Evolutionary conservation across 2,329 filamentous ascomycete genomes (phyloP), one percentile per base, ranked within the genome.

Genomic region (Paraphoma sp.): DNA sequence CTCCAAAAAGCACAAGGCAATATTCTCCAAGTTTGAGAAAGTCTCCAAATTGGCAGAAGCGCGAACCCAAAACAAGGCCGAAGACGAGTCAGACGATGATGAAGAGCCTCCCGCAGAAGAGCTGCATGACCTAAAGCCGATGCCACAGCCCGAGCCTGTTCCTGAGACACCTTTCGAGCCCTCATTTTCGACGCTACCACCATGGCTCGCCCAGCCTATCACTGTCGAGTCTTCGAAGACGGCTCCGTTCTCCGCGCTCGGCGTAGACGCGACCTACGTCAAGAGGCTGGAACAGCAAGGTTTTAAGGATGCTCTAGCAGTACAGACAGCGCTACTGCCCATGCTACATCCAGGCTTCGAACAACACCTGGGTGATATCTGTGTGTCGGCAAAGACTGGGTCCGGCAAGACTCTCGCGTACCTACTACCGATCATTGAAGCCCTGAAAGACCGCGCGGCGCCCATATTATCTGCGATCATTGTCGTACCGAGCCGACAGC

Each of bases 381-480:
- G 96, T 44, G 89, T 99, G 2, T 95, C 93, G 7, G 95, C 96
- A 0, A 91, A 94, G 1, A 99, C 95, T 0, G 95, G 95, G 8
- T 98, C 95, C 0, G 95, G 95, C 54, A 99, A 99, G 74, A 99
- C 95, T 0, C 77, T 99, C 14, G 90, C 94, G 0, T 99, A 99
- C 70, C 86, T 94, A 0, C 80, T 99, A 2, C 95, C 95, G 0
- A 87, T 99, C 56, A 84, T 96, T 4, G 87, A 92, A 45, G 88
- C 89, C 48, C 80, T 99, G 47, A 88, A 89, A 63, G 81, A 85
- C 31, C 84, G 84, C 12, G 79, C 80, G 18, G 83, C 87, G 10
- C 90, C 89, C 0, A 85, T 86, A 53, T 79, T 99, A 8, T 86
- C 91, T 40, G 93, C 89, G 0, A 77, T 99, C 0, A 87, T 99